Percentiles rank a stretch among this genome's conserved stretches.
phyloP scores from a whole-genome alignment of 2,329 filamentous ascomycete species.

The Calonectria ilicicola region DNA sequence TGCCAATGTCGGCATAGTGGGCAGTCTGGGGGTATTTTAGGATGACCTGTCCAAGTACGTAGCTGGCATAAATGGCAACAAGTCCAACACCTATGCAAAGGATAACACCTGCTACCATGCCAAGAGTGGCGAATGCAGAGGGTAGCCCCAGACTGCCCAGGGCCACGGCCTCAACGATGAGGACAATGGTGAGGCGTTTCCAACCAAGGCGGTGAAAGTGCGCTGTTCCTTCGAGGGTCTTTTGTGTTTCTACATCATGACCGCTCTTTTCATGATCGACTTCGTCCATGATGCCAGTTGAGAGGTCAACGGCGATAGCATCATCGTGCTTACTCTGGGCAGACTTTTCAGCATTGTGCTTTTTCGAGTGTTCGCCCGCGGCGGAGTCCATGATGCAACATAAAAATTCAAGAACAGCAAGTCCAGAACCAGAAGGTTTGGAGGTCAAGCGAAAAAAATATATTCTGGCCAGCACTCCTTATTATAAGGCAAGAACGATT shows the following conservation, averaged over 20 bases:
- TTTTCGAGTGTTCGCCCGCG: background rate
- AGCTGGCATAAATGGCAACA: background rate
- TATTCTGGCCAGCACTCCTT: background rate
- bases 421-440: background rate
- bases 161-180: background rate
- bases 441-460: background rate
- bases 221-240: background rate
- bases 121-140: background rate
- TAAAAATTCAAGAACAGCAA: background rate
- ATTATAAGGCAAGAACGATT: background rate
- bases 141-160: background rate
- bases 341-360: background rate
- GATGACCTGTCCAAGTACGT: background rate
- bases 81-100: background rate
- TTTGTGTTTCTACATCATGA: conserved; percentile 27
- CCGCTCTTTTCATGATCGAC: background rate
- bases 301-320: background rate
- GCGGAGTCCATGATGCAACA: background rate
- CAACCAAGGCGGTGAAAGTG: background rate
- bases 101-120: background rate
- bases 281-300: background rate
- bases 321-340: background rate
- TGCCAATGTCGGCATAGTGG: background rate
- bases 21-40: background rate
- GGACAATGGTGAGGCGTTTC: background rate